These are phyloP conservation scores for Melanopsichium pennsylvanicum DNA, from an alignment of 1,284 basidiomycete genomes.

Conservation along the genomic window DNA sequence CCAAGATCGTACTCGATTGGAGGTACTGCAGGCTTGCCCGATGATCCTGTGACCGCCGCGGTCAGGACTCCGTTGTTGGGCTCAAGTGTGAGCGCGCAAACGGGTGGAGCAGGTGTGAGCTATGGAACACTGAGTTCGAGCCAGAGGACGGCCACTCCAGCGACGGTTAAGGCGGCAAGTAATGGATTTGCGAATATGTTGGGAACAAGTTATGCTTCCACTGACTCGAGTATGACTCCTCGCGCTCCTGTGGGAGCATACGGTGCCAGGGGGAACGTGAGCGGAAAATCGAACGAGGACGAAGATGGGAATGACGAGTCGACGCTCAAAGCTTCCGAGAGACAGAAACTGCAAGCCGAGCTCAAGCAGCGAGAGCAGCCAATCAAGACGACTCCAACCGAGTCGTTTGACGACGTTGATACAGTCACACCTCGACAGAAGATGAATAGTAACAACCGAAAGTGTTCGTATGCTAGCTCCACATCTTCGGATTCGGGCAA, in stretches of 20 bases:
- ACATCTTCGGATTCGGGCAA: conserved; percentile 15
- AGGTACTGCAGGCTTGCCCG: conserved; percentile 40
- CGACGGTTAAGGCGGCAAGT: conserved; percentile 36
- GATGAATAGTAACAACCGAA: conserved; percentile 9
- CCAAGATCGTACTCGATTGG: conserved; percentile 39
- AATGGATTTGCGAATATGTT: conserved; percentile 10
- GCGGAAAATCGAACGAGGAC: conserved; percentile 1
- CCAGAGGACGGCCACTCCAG: conserved; percentile 51
- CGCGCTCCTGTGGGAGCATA: conserved; percentile 29
- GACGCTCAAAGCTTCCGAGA: conserved; percentile 49
- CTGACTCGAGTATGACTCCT: conserved; percentile 47
- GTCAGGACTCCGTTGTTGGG: conserved; percentile 27
- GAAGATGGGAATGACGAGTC: conserved; percentile 22
- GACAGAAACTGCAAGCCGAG: conserved; percentile 34
- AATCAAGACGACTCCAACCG: conserved; percentile 23
- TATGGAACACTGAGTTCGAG: conserved; percentile 57
- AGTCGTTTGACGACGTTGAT: not conserved
- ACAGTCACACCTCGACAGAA: conserved; percentile 19
- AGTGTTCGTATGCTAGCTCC: conserved; percentile 25
- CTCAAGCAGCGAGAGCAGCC: conserved; percentile 16
- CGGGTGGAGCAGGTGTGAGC: conserved; percentile 8
- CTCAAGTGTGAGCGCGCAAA: conserved; percentile 10
- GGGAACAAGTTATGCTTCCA: conserved; percentile 35
- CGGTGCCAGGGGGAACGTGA: no score
- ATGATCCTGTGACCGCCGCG: conserved; percentile 36